Percentiles rank a stretch among this genome's conserved stretches.
Evolutionary conservation across 352 stramenopile species (phyloP).

Genomic region (Globisporangium carolinianum): DNA sequence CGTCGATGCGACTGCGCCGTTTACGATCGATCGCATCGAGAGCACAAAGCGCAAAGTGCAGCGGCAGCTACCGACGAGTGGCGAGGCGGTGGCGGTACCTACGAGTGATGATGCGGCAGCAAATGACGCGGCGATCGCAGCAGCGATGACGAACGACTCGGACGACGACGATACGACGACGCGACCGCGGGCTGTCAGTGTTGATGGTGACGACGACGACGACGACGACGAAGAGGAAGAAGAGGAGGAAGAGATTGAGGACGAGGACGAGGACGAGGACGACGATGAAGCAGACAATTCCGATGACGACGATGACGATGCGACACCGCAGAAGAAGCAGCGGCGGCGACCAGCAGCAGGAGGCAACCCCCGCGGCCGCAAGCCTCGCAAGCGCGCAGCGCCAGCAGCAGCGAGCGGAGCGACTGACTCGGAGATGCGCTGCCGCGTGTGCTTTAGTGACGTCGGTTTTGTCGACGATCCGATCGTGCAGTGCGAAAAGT

Average conservation of each 20-base stretch:
- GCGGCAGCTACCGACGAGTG: conserved; percentile 29
- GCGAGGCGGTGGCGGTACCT: conserved; percentile 6
- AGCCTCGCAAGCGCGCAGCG: conserved; percentile 20
- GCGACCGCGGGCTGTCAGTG: conserved; percentile 16
- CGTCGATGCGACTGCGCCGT: conserved; percentile 13
- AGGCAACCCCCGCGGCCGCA: conserved; percentile 15
- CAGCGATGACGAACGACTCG: conserved; percentile 24
- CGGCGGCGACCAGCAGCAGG: conserved; percentile 10
- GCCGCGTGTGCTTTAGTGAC: conserved; percentile 84
- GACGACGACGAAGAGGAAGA: conserved; percentile 1
- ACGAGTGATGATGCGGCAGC: conserved; percentile 2
- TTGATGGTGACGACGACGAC: conserved; percentile 17
- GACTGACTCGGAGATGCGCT: conserved; percentile 78
- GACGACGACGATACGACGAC: conserved; percentile 15
- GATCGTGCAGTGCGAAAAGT: conserved; percentile 86
- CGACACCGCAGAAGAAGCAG: conserved; percentile 21
- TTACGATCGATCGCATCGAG: conserved; percentile 30
- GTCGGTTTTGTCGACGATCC: conserved; percentile 82
- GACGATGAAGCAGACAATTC: conserved; percentile 28
- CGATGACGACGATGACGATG: conserved; percentile 22
- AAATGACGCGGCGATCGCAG: background rate
- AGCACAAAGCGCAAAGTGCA: conserved; percentile 33
- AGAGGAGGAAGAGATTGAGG: conserved; percentile 30
- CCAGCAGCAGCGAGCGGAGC: background rate
- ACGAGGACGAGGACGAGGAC: conserved; percentile 44